These are phyloP conservation scores for Cicer arietinum DNA, from an alignment of 306 rosid genomes.

Conservation along the genomic window DNA sequence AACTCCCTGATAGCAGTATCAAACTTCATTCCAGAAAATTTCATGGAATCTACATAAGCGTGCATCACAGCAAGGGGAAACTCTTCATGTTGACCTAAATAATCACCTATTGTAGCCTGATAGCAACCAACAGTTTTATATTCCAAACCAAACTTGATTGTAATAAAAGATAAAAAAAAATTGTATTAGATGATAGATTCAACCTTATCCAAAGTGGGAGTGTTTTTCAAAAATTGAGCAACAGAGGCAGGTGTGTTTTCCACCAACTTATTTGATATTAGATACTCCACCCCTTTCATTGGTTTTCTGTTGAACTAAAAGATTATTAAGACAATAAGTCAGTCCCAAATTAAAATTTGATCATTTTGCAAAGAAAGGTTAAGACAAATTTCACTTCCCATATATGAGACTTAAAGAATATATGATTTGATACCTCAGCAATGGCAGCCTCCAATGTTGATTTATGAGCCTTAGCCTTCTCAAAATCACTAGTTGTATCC, in stretches of 20 bases:
- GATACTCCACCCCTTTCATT: constrained; percentile 78
- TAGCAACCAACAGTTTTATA: constrained; percentile 46
- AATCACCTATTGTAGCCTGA: constrained; percentile 96
- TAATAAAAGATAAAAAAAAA: constrained; percentile 31
- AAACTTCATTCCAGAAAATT: constrained; percentile 92
- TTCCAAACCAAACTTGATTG: constrained; percentile 42
- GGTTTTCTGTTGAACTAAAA: constrained; percentile 96
- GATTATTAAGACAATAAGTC: constrained; percentile 56
- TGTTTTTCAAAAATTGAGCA: constrained; percentile 86
- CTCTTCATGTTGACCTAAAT: constrained; percentile 99
- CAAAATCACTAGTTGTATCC: constrained; percentile 75
- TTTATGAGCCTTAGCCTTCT: constrained; percentile 96
- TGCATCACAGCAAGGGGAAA: constrained; percentile 99
- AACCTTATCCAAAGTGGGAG: constrained; percentile 93
- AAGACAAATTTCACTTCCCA: constrained; percentile 32
- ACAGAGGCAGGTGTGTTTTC: constrained; percentile 85
- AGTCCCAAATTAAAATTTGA: constrained; percentile 45
- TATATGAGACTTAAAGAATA: constrained; percentile 37
- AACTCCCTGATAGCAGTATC: constrained; percentile 93
- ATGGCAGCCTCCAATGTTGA: constrained; percentile 96
- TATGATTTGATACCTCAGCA: constrained; percentile 63
- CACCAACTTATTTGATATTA: constrained; percentile 87
- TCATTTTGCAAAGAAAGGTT: constrained; percentile 34
- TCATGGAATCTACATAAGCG: constrained; percentile 93
- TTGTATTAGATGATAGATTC: constrained; percentile 40